Evolutionary conservation across 2,329 filamentous ascomycete genomes (phyloP), one percentile per base, ranked within the genome.

Genomic region (Pseudogymnoascus sp.): DNA sequence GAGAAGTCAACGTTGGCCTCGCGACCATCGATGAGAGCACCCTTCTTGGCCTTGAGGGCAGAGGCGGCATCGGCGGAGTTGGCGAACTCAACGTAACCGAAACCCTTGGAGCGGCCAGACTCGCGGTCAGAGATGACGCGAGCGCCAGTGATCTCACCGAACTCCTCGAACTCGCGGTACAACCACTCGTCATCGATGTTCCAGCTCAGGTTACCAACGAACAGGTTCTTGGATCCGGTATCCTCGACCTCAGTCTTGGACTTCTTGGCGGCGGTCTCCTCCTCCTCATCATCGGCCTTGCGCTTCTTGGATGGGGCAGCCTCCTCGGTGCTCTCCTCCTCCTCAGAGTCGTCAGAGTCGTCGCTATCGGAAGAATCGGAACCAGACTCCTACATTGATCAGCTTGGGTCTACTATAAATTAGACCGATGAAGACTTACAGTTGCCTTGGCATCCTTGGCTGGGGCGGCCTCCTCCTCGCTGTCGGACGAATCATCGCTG

Each of bases 181-280:
- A 90, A 81, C 86, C 86, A 89, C 65, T 88, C 87, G 75, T 90
- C 88, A 70, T 90, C 87, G 64, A 90, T 79, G 74, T 88, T 89
- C 87, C 87, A 91, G 74, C 87, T 89, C 68, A 91, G 78, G 76
- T 88, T 88, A 66, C 88, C 88, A 69, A 89, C 81, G 75, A 90
- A 90, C 62, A 91, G 80, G 76, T 89, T 90, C 75, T 80, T 81
- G 68, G 77, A 76, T 44, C 78, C 75, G 67, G 71, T 73, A 62
- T 74, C 75, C 50, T 74, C 75, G 36, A 70, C 73, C 66, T 79
- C 76, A 44, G 76, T 78, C 76, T 83, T 83, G 68, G 76, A 75
- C 77, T 84, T 84, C 78, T 84, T 85, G 44, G 77, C 70, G 34
- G 75, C 72, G 50, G 78, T 73, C 56, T 60, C 66, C 23, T 76